Evolutionary conservation across 345 rosid genomes (phyloP).

Genomic region (Odontarrhena argentea): DNA sequence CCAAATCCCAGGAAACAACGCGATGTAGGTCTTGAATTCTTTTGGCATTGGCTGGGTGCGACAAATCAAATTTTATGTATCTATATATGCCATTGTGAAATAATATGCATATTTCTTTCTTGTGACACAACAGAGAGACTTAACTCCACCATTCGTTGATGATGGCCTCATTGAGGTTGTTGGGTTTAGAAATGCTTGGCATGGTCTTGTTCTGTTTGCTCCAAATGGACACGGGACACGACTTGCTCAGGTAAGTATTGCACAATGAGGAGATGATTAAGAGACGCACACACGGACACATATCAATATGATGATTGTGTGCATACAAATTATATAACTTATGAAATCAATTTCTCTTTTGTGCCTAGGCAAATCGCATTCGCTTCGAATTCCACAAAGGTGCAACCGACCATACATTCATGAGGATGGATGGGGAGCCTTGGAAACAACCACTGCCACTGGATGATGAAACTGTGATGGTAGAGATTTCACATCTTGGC

Average conservation of each 20-base stretch:
- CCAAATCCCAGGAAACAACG: conserved; percentile 57
- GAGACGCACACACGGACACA: conserved; percentile 3
- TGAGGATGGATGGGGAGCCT: conserved; percentile 98
- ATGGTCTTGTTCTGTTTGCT: conserved; percentile 80
- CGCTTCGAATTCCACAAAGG: conserved; percentile 88
- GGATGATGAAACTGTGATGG: conserved; percentile 72
- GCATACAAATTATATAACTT: conserved; percentile 16
- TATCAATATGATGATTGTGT: conserved; percentile 10
- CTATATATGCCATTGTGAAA: neutral
- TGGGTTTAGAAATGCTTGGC: conserved; percentile 99
- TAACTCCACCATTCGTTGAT: conserved; percentile 87
- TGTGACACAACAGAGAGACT: conserved; percentile 57
- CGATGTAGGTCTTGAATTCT: conserved; percentile 49
- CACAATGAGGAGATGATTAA: conserved; percentile 4
- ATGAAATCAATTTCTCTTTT: neutral
- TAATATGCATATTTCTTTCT: conserved; percentile 11
- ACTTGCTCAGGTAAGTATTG: conserved; percentile 46
- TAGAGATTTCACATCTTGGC: conserved; percentile 90
- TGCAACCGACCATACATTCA: conserved; percentile 71
- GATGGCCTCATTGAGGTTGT: conserved; percentile 85
- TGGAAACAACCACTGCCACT: conserved; percentile 93
- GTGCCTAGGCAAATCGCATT: conserved; percentile 70
- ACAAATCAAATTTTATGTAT: neutral
- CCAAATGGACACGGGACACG: conserved; percentile 95
- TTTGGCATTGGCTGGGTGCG: neutral